Evolutionary conservation across 805 yeast genomes (phyloP), one percentile per base, ranked within the genome.

Genomic region (Zygosaccharomyces bisporus): DNA sequence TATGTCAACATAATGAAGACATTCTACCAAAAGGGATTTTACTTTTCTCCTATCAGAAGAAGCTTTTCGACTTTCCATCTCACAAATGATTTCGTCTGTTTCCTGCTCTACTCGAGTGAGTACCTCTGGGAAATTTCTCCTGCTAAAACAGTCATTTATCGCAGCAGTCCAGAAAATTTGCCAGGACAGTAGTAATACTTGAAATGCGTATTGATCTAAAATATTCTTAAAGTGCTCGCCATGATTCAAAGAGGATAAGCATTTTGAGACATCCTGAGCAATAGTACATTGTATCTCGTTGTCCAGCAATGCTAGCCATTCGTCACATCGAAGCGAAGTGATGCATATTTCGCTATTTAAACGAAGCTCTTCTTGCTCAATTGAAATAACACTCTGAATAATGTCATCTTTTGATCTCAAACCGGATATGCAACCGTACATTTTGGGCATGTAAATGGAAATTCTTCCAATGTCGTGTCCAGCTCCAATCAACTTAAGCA

Each of bases 401-500:
- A 52, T 51, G 4, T 63, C 66, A 1, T 51, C 53, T 14, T 73
- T 73, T 30, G 56, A 61, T 0, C 62, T 53, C 2, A 86, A 51
- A 2, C 68, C 56, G 0, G 72, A 52, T 2, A 88, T 67, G 1
- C 91, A 95, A 4, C 79, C 61, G 59, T 85, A 89, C 81, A 89
- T 75, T 55, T 85, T 86, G 37, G 71, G 69, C 39, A 89, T 64
- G 55, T 83, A 89, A 36, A 70, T 73, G 13, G 81, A 79, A 3
- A 82, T 69, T 5, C 70, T 52, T 2, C 36, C 33, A 1, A 77
- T 53, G 50, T 81, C 75, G 4, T 59, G 65, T 0, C 79, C 67
- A 41, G 81, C 75, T 2, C 97, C 96, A 27, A 91, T 75, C 31
- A 91, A 75, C 49, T 87, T 95, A 25, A 91, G 67, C 23, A 91